Evolutionary conservation across 331 rosid genomes (phyloP).

Genomic region (Phaseolus coccineus): DNA sequence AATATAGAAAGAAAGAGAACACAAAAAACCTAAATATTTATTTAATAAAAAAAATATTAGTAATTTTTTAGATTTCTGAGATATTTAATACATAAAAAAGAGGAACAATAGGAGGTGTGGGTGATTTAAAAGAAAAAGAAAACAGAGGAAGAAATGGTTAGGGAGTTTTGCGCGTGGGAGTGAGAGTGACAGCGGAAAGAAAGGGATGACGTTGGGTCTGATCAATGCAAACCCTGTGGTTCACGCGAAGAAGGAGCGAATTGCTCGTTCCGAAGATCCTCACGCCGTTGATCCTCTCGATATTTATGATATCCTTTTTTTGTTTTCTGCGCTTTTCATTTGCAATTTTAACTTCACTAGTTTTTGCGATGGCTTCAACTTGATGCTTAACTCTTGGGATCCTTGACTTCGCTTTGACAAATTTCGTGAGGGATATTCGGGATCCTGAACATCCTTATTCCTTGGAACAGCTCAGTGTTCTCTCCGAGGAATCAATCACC

Average conservation of each 20-base stretch:
- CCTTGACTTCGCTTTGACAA: conserved; percentile 72
- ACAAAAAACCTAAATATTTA: too few species aligned
- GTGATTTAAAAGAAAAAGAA: too few species aligned
- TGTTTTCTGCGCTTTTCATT: background rate
- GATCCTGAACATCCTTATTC: conserved; percentile 99
- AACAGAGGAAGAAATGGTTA: too few species aligned
- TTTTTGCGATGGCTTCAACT: background rate
- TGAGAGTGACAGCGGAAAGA: conserved; percentile 8
- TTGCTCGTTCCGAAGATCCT: conserved; percentile 75
- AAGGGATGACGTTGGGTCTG: conserved; percentile 86
- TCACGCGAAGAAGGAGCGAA: conserved; percentile 90
- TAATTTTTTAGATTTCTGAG: too few species aligned
- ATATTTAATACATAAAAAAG: too few species aligned
- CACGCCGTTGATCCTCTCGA: conserved; percentile 94
- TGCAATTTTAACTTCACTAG: background rate
- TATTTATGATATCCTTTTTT: conserved; percentile 87
- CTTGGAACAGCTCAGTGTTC: conserved; percentile 93
- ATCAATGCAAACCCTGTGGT: conserved; percentile 97
- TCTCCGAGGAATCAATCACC: conserved; percentile 94
- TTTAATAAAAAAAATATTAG: too few species aligned
- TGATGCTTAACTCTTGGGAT: conserved; percentile 24
- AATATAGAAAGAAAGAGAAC: too few species aligned
- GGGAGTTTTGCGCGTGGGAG: background rate
- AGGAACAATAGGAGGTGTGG: too few species aligned
- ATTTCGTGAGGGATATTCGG: conserved; percentile 97